Conservation (phyloP, 2,329 filamentous ascomycete species). For the Aureobasidium sp. region DNA sequence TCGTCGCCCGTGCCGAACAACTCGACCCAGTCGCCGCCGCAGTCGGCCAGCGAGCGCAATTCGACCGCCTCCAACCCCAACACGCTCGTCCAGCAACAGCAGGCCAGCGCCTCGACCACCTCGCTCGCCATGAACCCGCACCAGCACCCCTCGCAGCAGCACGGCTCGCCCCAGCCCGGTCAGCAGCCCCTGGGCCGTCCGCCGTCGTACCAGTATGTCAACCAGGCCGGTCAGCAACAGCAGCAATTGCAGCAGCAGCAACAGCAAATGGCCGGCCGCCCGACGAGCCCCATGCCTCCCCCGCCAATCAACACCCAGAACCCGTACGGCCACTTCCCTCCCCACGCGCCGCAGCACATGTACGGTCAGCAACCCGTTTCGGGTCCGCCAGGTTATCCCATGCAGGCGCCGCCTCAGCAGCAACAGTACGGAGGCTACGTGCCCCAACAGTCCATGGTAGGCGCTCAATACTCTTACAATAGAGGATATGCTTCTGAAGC, state of each 20-base stretch:
- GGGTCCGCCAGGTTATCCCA: slow-evolving; percentile 29
- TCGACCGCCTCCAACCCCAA: slow-evolving; percentile 23
- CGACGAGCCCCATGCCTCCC: slow-evolving; percentile 35
- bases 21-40: slow-evolving; percentile 27
- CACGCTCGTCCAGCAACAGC: slow-evolving; percentile 22
- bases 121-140: slow-evolving; percentile 32
- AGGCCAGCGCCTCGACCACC: slow-evolving; percentile 33
- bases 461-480: slow-evolving; percentile 11
- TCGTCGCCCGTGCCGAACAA: slow-evolving; percentile 18
- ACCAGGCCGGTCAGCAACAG: slow-evolving; percentile 29
- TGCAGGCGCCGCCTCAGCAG: slow-evolving; percentile 26
- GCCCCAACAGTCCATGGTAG: slow-evolving; percentile 14
- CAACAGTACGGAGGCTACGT: slow-evolving; percentile 14
- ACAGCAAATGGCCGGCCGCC: slow-evolving; percentile 40
- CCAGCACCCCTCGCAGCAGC: slow-evolving; percentile 31
- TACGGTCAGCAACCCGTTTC: slow-evolving; percentile 30
- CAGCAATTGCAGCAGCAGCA: slow-evolving; percentile 32
- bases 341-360: slow-evolving; percentile 27
- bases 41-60: slow-evolving; percentile 22
- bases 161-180: slow-evolving; percentile 29
- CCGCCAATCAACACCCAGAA: slow-evolving; percentile 41
- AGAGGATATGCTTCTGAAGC: slow-evolving; percentile 57
- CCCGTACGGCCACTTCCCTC: slow-evolving; percentile 32
- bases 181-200: slow-evolving; percentile 49
- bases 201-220: slow-evolving; percentile 54